A percentile compares a stretch with the other conserved stretches of the same genome.
Conservation (phyloP, 768 basidiomycete species). For the Mycena sanguinolenta region DNA sequence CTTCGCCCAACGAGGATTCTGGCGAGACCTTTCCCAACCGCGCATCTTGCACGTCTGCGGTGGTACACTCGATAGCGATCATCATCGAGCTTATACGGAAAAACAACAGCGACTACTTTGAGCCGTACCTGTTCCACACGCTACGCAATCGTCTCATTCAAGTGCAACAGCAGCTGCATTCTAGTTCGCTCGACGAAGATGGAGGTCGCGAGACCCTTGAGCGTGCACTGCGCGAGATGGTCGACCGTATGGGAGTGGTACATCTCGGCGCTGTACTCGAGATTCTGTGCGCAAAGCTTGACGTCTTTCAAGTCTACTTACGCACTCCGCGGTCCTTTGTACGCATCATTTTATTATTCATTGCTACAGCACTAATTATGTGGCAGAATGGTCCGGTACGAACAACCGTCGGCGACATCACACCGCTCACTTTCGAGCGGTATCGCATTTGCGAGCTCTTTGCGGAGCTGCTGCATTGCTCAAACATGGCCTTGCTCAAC, state of each 20-base stretch:
- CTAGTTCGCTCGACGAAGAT: constrained; percentile 51
- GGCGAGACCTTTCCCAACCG: constrained; percentile 51
- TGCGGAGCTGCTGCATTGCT: constrained; percentile 96
- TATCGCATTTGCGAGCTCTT: constrained; percentile 97
- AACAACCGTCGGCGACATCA: constrained; percentile 80
- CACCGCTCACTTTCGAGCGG: constrained; percentile 93
- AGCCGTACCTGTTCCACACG: constrained; percentile 96
- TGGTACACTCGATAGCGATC: constrained; percentile 88
- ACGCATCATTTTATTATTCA: constrained; percentile 44
- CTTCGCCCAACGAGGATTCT: constrained; percentile 41
- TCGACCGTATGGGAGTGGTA: constrained; percentile 89
- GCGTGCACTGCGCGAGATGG: constrained; percentile 82
- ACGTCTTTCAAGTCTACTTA: constrained; percentile 78
- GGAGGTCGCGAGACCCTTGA: constrained; percentile 78
- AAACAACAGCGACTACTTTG: constrained; percentile 98
- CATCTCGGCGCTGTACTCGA: constrained; percentile 88
- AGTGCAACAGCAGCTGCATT: constrained; percentile 79
- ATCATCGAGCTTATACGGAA: constrained; percentile 95
- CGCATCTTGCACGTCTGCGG: constrained; percentile 78
- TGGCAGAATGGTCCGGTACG: constrained; percentile 73
- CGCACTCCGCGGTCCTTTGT: constrained; percentile 83
- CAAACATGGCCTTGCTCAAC: constrained; percentile 97
- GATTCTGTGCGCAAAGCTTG: constrained; percentile 76
- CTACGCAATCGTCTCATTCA: constrained; percentile 91
- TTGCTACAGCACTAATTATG: constrained; percentile 16